A percentile compares a stretch with the other conserved stretches of the same genome.
Conservation (phyloP, 345 rosid genomes). For the Pugionium cornutum region DNA sequence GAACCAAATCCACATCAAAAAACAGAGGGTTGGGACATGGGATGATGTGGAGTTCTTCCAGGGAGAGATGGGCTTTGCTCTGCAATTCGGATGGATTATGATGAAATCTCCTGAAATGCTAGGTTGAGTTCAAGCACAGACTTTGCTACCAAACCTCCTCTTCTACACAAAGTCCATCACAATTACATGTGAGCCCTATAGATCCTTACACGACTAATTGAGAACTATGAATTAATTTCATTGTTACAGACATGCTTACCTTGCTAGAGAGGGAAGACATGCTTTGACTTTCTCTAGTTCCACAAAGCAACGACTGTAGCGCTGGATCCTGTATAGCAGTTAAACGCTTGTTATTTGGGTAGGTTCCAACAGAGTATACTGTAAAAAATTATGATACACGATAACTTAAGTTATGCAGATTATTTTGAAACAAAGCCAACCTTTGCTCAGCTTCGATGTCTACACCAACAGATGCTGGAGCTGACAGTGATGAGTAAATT, state of each 20-base stretch:
- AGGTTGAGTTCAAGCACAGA: constrained; percentile 80
- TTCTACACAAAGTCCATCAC: constrained; percentile 46
- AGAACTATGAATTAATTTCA: constrained; percentile 4
- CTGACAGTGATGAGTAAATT: constrained; percentile 77
- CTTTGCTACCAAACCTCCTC: constrained; percentile 91
- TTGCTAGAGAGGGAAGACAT: constrained; percentile 58
- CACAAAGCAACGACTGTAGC: constrained; percentile 77
- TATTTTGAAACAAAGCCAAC: constrained; percentile 38
- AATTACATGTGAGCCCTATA: constrained; percentile 19
- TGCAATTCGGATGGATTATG: constrained; percentile 24
- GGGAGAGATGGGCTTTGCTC: constrained; percentile 19
- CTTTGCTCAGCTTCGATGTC: constrained; percentile 99
- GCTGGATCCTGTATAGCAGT: constrained; percentile 61
- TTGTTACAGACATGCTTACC: constrained; percentile 39
- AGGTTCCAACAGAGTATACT: background rate
- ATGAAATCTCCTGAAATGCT: constrained; percentile 75
- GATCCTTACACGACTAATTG: background rate
- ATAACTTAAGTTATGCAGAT: background rate
- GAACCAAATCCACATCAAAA: constrained; percentile 37
- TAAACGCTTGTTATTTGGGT: constrained; percentile 13
- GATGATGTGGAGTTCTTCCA: constrained; percentile 21
- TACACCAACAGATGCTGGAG: constrained; percentile 85
- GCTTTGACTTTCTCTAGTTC: constrained; percentile 89
- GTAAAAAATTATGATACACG: background rate
- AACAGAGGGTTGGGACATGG: constrained; percentile 34